Percentiles rank a stretch among this genome's conserved stretches.
Conservation (phyloP, 768 basidiomycete species). For the Kwoniella dejecticola region DNA sequence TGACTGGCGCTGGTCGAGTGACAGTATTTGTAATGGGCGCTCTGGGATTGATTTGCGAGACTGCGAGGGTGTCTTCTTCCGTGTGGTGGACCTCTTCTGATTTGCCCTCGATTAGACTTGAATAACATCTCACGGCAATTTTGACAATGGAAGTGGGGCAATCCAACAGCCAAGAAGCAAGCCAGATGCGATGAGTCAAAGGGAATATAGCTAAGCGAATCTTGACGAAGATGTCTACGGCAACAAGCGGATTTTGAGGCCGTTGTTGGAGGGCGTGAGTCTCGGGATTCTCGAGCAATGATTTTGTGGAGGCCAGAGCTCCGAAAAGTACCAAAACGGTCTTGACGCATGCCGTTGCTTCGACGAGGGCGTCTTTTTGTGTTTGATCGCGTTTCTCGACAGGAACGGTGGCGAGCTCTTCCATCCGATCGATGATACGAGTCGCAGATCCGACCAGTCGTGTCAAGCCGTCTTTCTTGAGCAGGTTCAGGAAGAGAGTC, state of each 20-base stretch:
- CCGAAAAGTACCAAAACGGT: slow-evolving; percentile 70
- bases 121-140: slow-evolving; percentile 71
- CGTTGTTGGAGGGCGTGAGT: slow-evolving; percentile 71
- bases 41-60: neutral
- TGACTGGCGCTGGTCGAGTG: slow-evolving; percentile 53
- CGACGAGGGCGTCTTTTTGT: slow-evolving; percentile 7
- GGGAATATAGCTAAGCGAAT: slow-evolving; percentile 73
- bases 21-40: slow-evolving; percentile 30
- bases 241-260: slow-evolving; percentile 62
- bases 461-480: slow-evolving; percentile 67
- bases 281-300: slow-evolving; percentile 82
- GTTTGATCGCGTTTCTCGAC: neutral
- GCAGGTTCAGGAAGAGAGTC: slow-evolving; percentile 74
- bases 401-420: neutral
- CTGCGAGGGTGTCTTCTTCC: slow-evolving; percentile 42
- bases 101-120: slow-evolving; percentile 80
- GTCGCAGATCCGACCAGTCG: slow-evolving; percentile 9
- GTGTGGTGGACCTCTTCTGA: slow-evolving; percentile 67
- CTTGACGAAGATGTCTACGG: slow-evolving; percentile 81
- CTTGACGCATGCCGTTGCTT: slow-evolving; percentile 24
- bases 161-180: slow-evolving; percentile 72
- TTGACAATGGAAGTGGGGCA: slow-evolving; percentile 75
- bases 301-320: slow-evolving; percentile 74
- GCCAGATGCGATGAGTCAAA: slow-evolving; percentile 71
- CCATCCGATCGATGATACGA: neutral